phyloP scores from a whole-genome alignment of 2,329 filamentous ascomycete species.

The Ambrosiella beaveri region DNA sequence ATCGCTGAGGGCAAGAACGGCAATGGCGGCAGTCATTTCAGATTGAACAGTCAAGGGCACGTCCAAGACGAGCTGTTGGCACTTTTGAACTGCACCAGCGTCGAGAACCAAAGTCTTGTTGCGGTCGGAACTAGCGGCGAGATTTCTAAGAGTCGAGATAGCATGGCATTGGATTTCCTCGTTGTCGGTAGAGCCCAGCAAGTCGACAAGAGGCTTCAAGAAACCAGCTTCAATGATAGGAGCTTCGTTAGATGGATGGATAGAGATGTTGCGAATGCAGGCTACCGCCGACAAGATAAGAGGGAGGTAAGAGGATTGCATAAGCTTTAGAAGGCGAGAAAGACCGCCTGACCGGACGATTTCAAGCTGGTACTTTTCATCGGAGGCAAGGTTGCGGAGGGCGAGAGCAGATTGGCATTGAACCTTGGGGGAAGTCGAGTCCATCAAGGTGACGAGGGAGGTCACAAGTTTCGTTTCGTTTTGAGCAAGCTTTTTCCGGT shows the following conservation, averaged over 20 bases:
- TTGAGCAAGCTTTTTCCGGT: constrained; percentile 78
- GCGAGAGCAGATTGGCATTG: constrained; percentile 94
- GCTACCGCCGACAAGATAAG: constrained; percentile 93
- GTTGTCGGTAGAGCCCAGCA: constrained; percentile 88
- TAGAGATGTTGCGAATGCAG: constrained; percentile 97
- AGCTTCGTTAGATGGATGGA: constrained; percentile 92
- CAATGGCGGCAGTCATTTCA: constrained; percentile 99
- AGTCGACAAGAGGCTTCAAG: constrained; percentile 77
- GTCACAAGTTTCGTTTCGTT: constrained; percentile 84
- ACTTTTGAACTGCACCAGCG: constrained; percentile 93
- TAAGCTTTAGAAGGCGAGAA: constrained; percentile 65
- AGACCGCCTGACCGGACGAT: constrained; percentile 84
- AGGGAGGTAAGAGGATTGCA: constrained; percentile 89
- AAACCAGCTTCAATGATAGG: constrained; percentile 98
- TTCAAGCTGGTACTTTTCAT: constrained; percentile 96
- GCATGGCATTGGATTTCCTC: constrained; percentile 98
- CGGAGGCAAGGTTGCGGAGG: constrained; percentile 84
- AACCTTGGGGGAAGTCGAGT: constrained; percentile 90
- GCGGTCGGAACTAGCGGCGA: constrained; percentile 88
- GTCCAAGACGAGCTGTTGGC: constrained; percentile 87
- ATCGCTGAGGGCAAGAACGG: constrained; percentile 85
- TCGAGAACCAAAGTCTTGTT: constrained; percentile 97
- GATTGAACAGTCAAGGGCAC: constrained; percentile 91
- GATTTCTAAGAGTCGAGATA: constrained; percentile 87
- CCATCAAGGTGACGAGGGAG: constrained; percentile 89